Percentiles rank a stretch among this genome's conserved stretches.
These are phyloP conservation scores for Skeletonema menzelii DNA, from an alignment of 108 stramenopile genomes.

Conservation along the genomic window DNA sequence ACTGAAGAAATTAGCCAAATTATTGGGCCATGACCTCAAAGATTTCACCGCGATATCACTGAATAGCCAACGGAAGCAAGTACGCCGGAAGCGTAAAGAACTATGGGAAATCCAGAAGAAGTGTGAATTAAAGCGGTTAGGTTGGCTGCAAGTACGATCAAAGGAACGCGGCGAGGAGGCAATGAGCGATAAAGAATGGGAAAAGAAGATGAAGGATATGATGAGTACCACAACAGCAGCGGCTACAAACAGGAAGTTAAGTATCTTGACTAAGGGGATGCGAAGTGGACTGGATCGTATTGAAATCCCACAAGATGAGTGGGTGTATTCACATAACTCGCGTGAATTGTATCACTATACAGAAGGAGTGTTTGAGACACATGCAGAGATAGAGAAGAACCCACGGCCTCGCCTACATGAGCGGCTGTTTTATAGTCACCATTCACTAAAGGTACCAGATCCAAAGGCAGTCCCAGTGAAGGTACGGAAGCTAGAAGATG, in stretches of 20 bases:
- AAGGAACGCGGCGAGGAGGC: background rate
- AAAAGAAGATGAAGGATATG: background rate
- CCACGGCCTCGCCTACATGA: background rate
- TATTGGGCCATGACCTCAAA: background rate
- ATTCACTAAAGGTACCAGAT: background rate
- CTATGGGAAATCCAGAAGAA: too few species aligned
- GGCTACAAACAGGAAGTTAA: background rate
- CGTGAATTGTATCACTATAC: conserved; percentile 8
- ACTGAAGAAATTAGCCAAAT: background rate
- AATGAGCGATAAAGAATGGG: too few species aligned
- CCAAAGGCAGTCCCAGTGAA: background rate
- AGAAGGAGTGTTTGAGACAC: conserved; percentile 5
- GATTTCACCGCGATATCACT: too few species aligned
- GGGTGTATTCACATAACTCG: conserved; percentile 1
- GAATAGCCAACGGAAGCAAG: too few species aligned
- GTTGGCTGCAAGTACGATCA: background rate
- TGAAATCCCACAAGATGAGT: conserved; percentile 1
- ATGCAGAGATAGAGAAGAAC: background rate
- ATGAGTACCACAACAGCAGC: background rate
- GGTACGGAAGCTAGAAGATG: background rate
- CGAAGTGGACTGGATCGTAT: background rate
- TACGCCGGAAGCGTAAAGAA: too few species aligned
- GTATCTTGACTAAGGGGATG: background rate
- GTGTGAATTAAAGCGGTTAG: too few species aligned
- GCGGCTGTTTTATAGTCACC: background rate